Percentiles rank a stretch among this genome's conserved stretches.
Conservation (phyloP, 768 basidiomycete species). For the Coprinopsis sp. region DNA sequence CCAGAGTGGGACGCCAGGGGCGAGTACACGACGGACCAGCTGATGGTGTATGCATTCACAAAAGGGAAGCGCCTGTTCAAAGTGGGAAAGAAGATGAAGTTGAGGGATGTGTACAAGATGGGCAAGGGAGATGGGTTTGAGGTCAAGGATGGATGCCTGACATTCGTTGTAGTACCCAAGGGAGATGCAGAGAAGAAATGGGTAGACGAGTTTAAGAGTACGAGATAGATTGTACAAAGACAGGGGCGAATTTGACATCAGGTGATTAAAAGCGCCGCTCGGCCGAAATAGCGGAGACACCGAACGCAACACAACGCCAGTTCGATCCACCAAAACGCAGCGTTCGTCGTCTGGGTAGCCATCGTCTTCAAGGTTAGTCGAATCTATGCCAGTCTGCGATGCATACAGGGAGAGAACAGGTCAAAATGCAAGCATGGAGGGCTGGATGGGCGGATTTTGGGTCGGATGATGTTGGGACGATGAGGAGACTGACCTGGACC, state of each 20-base stretch:
- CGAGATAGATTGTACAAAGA: slow-evolving; percentile 29
- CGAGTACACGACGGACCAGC: slow-evolving; percentile 58
- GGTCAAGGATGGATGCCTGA: slow-evolving; percentile 75
- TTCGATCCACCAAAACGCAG: no score
- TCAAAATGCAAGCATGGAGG: slow-evolving; percentile 25
- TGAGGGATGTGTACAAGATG: no score
- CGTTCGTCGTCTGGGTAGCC: slow-evolving; percentile 40
- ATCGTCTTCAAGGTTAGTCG: slow-evolving; percentile 64
- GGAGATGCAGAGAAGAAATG: slow-evolving; percentile 75
- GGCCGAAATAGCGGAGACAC: no score
- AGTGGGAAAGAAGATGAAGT: slow-evolving; percentile 89
- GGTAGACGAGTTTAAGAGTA: slow-evolving; percentile 82
- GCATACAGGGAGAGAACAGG: slow-evolving; percentile 21
- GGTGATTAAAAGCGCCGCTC: neutral
- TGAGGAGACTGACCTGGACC: slow-evolving; percentile 40
- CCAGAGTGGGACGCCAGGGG: slow-evolving; percentile 74
- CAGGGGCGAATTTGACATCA: neutral
- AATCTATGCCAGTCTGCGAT: slow-evolving; percentile 23
- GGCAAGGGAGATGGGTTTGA: slow-evolving; percentile 74
- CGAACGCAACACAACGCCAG: no score
- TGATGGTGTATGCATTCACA: slow-evolving; percentile 85
- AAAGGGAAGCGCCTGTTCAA: slow-evolving; percentile 73
- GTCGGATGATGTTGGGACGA: slow-evolving; percentile 43
- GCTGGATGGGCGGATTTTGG: slow-evolving; percentile 49
- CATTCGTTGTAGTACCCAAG: slow-evolving; percentile 74